Evolutionary conservation across 192 early-diverging fungal genomes (phyloP).

Genomic region (Spinellus fusiger): DNA sequence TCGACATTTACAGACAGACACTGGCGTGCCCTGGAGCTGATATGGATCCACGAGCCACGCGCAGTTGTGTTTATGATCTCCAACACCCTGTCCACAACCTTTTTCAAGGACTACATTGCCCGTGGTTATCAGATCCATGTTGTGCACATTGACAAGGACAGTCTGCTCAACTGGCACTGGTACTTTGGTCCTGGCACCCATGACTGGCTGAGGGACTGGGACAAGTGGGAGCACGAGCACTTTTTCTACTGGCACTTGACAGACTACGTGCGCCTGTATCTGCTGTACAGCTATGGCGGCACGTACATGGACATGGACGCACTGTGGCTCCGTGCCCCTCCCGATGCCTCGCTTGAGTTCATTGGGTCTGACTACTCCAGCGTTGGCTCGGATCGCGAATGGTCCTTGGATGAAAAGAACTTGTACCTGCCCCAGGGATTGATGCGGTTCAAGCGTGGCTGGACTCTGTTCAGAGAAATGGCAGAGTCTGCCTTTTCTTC

Average conservation of each 20-base stretch:
- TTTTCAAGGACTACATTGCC: constrained; percentile 43
- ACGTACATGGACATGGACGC: constrained; percentile 63
- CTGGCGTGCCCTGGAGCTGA: constrained; percentile 49
- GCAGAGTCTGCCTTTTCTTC: constrained; percentile 44
- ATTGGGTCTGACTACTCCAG: constrained; percentile 52
- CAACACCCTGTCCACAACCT: constrained; percentile 40
- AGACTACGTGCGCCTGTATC: constrained; percentile 45
- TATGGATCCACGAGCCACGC: constrained; percentile 50
- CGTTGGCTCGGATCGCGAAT: constrained; percentile 33
- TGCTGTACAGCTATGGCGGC: constrained; percentile 55
- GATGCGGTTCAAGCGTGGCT: constrained; percentile 51
- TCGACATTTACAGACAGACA: constrained; percentile 47
- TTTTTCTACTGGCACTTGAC: constrained; percentile 51
- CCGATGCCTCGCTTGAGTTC: constrained; percentile 43
- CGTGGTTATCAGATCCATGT: constrained; percentile 53
- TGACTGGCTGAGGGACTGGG: constrained; percentile 47
- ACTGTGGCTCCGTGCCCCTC: constrained; percentile 49
- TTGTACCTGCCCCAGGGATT: constrained; percentile 50
- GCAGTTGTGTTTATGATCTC: constrained; percentile 50
- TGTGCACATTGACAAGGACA: constrained; percentile 45
- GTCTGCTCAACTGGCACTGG: constrained; percentile 47
- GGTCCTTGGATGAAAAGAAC: constrained; percentile 47
- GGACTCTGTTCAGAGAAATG: constrained; percentile 49
- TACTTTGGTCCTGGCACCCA: constrained; percentile 49
- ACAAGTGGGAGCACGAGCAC: constrained; percentile 41